Evolutionary conservation across 2,329 filamentous ascomycete genomes (phyloP).

Genomic region (Colletotrichum trifolii): DNA sequence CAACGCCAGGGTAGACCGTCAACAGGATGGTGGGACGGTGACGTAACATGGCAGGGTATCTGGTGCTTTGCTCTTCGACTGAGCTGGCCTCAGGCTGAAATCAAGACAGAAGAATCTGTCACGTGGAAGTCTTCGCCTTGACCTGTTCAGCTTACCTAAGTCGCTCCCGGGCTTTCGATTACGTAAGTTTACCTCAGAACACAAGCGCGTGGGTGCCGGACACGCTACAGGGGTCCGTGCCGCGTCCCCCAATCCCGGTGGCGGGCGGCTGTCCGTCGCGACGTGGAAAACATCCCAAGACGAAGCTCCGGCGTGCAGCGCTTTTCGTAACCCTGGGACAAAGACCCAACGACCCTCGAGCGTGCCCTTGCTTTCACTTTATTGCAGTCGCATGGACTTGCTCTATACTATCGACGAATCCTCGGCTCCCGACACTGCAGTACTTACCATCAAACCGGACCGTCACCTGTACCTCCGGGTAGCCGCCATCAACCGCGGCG

Average conservation of each 20-base stretch:
- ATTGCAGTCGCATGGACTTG: slow-evolving; percentile 13
- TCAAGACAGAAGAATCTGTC: background rate
- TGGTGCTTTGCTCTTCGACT: background rate
- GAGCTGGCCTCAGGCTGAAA: slow-evolving; percentile 14
- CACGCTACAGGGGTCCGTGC: slow-evolving; percentile 30
- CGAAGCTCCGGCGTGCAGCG: slow-evolving; percentile 15
- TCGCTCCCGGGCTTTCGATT: background rate
- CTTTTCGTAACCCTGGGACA: slow-evolving; percentile 18
- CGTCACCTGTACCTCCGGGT: background rate
- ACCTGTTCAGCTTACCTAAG: background rate
- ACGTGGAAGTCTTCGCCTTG: slow-evolving; percentile 5
- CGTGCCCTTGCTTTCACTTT: slow-evolving; percentile 15
- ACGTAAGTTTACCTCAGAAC: slow-evolving; percentile 18
- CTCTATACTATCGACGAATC: slow-evolving; percentile 1
- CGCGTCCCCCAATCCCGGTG: slow-evolving; percentile 7
- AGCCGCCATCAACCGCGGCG: slow-evolving; percentile 20
- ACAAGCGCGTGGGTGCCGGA: slow-evolving; percentile 23
- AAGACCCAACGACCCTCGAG: slow-evolving; percentile 29
- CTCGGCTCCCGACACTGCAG: slow-evolving; percentile 8
- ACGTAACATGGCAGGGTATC: slow-evolving; percentile 17
- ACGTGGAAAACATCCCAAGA: slow-evolving; percentile 30
- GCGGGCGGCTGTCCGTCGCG: slow-evolving; percentile 34
- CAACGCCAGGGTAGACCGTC: slow-evolving; percentile 24
- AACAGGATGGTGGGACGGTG: slow-evolving; percentile 27
- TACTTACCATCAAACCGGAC: slow-evolving; percentile 1